Evolutionary conservation across 2,329 filamentous ascomycete species (phyloP), one percentile per base, ranked within the genome.

Genomic region (Beauveria pseudobassiana): DNA sequence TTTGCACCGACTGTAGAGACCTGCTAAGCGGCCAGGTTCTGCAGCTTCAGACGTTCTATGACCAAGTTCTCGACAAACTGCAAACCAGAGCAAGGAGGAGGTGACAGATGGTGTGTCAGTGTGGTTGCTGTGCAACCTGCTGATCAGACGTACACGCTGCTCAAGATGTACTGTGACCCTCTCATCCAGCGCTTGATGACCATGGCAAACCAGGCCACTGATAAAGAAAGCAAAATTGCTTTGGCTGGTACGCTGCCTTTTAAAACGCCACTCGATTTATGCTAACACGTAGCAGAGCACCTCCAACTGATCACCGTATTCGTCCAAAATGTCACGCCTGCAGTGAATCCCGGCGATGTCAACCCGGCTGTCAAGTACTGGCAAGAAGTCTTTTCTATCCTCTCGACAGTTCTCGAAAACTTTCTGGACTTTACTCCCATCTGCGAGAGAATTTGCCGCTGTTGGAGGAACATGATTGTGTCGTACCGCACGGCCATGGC

Each of bases 281-380:
- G 9, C 40, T 34, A 45, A 42, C 18, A 24, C 24, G 51, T 0
- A 49, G 34, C 67, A 86, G 93, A 99, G 75, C 91, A 96, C 70
- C 80, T 99, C 51, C 92, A 96, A 69, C 81, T 99, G 60, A 87
- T 99, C 67, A 97, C 93, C 4, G 89, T 92, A 63, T 97, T 98
- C 72, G 84, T 96, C 50, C 89, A 96, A 72, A 78, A 80, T 59
- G 85, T 88, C 12, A 86, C 88, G 61, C 95, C 95, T 0, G 88
- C 89, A 59, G 83, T 93, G 48, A 83, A 85, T 26, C 83, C 83
- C 9, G 83, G 82, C 57, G 81, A 91, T 65, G 87, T 91, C 63
- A 93, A 98, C 71, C 93, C 93, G 5, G 92, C 91, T 1, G 93
- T 99, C 63, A 93, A 92, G 74, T 99, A 99, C 77, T 98, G 95